A percentile compares a stretch with the other conserved stretches of the same genome.
Conservation (phyloP, 257 asterid species). For the Jasminum sambac region DNA sequence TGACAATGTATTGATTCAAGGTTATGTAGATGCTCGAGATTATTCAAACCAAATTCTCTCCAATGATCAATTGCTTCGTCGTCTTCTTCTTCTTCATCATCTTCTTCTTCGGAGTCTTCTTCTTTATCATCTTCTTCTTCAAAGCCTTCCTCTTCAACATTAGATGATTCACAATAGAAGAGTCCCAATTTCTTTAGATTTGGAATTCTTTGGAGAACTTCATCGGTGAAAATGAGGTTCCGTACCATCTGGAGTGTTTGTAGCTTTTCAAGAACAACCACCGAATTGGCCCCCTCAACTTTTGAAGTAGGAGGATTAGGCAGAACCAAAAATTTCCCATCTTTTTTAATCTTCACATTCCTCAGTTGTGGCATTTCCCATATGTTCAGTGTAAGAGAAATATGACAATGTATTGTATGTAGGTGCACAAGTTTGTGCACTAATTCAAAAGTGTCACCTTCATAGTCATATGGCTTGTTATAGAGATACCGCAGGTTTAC, state of each 20-base stretch:
- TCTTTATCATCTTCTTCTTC: no score
- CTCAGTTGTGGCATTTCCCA: conserved; percentile 21
- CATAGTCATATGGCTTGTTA: no score
- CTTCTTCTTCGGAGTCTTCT: no score
- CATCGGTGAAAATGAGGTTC: background rate
- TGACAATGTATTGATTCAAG: background rate
- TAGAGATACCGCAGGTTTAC: no score
- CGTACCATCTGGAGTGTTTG: background rate
- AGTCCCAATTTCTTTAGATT: conserved; percentile 15
- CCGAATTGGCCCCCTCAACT: background rate
- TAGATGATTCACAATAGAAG: no score
- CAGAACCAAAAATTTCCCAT: background rate
- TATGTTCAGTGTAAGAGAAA: background rate
- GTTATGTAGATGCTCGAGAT: background rate
- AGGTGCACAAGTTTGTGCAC: conserved; percentile 9
- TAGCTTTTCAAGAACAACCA: background rate
- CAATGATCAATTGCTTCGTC: background rate
- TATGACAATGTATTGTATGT: background rate
- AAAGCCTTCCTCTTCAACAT: no score
- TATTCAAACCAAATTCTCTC: background rate
- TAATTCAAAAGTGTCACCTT: background rate
- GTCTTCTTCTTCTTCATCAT: no score
- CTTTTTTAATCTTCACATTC: conserved; percentile 13
- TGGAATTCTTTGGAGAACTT: conserved; percentile 8
- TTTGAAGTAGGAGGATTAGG: background rate